Evolutionary conservation across 2,329 filamentous ascomycete species (phyloP).

Genomic region (Verticillium dahliae): DNA sequence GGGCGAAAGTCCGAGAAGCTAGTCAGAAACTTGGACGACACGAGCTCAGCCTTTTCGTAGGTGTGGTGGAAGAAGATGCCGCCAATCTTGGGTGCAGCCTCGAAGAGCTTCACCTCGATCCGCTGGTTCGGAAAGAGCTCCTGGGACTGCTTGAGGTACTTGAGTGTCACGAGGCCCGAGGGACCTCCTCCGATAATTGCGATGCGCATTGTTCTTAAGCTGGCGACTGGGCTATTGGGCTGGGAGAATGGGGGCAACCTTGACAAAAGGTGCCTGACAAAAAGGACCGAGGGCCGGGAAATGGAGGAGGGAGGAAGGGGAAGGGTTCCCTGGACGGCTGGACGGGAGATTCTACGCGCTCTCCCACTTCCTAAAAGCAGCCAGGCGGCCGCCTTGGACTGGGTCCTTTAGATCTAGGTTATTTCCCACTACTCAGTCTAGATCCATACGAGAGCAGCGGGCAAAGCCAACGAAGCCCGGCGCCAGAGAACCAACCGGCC

Average conservation of each 20-base stretch:
- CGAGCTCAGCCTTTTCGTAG: conserved; percentile 42
- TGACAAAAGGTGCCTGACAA: background rate
- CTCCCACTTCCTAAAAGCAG: background rate
- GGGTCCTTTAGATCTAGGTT: background rate
- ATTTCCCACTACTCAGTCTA: background rate
- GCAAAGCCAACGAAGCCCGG: background rate
- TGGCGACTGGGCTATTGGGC: background rate
- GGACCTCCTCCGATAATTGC: conserved; percentile 37
- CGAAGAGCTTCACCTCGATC: conserved; percentile 37
- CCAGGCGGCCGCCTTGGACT: background rate
- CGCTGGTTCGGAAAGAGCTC: conserved; percentile 26
- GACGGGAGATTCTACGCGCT: background rate
- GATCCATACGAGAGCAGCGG: background rate
- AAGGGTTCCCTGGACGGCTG: background rate
- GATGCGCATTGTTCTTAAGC: conserved; percentile 23
- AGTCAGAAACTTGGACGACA: conserved; percentile 43
- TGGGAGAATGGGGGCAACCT: background rate
- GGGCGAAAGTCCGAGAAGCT: conserved; percentile 43
- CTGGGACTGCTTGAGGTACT: conserved; percentile 30
- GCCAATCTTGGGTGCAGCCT: conserved; percentile 33
- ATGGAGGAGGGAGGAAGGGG: background rate
- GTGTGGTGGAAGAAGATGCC: conserved; percentile 39
- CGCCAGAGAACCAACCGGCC: background rate
- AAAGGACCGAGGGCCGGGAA: background rate
- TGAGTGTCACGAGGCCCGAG: conserved; percentile 33